These are phyloP conservation scores for Trametes sanguinea DNA, from an alignment of 768 basidiomycete genomes.

Conservation along the genomic window DNA sequence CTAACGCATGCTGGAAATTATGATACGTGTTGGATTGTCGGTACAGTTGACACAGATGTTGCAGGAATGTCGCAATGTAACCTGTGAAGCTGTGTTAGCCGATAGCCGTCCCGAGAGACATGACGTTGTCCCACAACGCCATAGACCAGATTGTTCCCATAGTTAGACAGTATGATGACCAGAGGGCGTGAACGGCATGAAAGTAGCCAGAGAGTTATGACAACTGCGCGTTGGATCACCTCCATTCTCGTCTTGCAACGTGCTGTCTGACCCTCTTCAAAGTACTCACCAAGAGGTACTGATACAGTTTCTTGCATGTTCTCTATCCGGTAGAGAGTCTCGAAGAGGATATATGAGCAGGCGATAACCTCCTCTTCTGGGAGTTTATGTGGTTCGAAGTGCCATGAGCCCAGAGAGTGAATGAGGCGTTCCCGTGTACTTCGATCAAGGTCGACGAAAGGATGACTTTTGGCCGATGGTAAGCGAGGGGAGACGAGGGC, in stretches of 20 bases:
- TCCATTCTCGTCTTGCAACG: no score
- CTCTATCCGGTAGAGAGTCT: slow-evolving; percentile 78
- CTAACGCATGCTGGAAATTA: slow-evolving; percentile 96
- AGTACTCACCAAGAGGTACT: slow-evolving; percentile 50
- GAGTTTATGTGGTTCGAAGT: slow-evolving; percentile 87
- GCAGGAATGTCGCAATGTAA: slow-evolving; percentile 75
- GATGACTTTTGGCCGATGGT: slow-evolving; percentile 18
- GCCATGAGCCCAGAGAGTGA: slow-evolving; percentile 71
- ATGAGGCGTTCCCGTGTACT: slow-evolving; percentile 66
- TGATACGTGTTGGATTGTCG: slow-evolving; percentile 92
- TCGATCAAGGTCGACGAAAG: slow-evolving; percentile 43
- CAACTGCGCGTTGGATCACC: no score
- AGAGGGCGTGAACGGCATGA: no score
- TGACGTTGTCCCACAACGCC: no score
- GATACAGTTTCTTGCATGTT: slow-evolving; percentile 64
- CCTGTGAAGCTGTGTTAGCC: slow-evolving; percentile 42
- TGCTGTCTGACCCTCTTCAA: background rate
- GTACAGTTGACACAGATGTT: slow-evolving; percentile 90
- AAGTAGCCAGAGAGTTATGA: no score
- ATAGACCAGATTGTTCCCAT: no score
- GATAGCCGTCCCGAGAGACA: background rate
- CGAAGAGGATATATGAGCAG: slow-evolving; percentile 85
- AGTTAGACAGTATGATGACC: no score
- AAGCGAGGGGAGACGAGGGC: background rate
- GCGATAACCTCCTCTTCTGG: slow-evolving; percentile 80